Percentiles rank a stretch among this genome's conserved stretches.
These are phyloP conservation scores for Kodamaea jinghongensis DNA, from an alignment of 805 yeast species.

Conservation along the genomic window DNA sequence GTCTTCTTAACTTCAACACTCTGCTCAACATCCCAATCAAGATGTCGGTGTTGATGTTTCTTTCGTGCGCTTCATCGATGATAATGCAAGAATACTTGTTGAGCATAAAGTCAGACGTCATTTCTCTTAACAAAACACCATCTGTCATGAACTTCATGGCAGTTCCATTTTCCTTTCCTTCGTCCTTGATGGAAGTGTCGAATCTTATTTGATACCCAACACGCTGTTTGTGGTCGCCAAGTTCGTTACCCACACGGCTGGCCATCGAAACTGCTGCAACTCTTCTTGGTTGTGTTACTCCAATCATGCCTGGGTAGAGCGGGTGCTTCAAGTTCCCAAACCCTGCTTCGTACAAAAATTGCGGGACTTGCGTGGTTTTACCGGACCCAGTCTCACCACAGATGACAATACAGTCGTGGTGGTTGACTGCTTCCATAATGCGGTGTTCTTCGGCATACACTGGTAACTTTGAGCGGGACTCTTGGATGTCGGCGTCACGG, in stretches of 20 bases:
- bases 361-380: slow-evolving; percentile 98
- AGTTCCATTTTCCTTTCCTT: slow-evolving; percentile 48
- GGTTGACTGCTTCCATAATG: slow-evolving; percentile 93
- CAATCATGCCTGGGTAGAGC: slow-evolving; percentile 82
- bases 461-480: slow-evolving; percentile 70
- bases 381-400: slow-evolving; percentile 99
- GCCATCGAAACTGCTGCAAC: slow-evolving; percentile 95
- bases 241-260: slow-evolving; percentile 68
- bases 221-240: slow-evolving; percentile 65
- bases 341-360: slow-evolving; percentile 89
- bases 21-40: slow-evolving; percentile 93
- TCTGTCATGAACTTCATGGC: slow-evolving; percentile 89
- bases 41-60: slow-evolving; percentile 94
- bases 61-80: slow-evolving; percentile 97
- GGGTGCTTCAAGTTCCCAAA: slow-evolving; percentile 66
- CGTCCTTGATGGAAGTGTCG: slow-evolving; percentile 60
- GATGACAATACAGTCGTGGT: slow-evolving; percentile 83
- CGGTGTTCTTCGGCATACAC: slow-evolving; percentile 87
- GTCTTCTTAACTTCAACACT: slow-evolving; percentile 66
- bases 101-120: slow-evolving; percentile 83
- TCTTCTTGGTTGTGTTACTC: slow-evolving; percentile 92
- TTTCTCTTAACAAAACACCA: slow-evolving; percentile 89
- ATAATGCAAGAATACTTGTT: slow-evolving; percentile 81
- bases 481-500: slow-evolving; percentile 65
- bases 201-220: slow-evolving; percentile 85